Conservation (phyloP, 2,329 filamentous ascomycete species). For the Aspergillus alliaceus region DNA sequence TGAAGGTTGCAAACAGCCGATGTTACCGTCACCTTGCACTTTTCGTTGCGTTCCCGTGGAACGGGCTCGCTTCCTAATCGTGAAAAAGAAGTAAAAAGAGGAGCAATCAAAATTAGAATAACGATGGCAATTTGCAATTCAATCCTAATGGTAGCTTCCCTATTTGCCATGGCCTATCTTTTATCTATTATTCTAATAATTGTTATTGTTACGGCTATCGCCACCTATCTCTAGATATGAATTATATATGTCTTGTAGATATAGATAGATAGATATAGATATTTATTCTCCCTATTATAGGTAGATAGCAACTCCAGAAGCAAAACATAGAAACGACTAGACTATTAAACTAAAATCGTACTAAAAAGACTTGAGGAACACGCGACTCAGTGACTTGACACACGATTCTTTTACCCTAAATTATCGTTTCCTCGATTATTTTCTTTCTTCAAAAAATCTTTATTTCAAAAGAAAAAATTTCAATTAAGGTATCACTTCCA, state of each 20-base stretch:
- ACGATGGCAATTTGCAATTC: too few species aligned
- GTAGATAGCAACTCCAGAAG: neutral
- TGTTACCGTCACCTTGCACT: constrained; percentile 20
- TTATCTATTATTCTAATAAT: too few species aligned
- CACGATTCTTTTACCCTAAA: neutral
- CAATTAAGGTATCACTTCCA: too few species aligned
- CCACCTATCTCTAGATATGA: too few species aligned
- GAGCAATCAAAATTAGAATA: too few species aligned
- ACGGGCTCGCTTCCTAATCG: constrained; percentile 6
- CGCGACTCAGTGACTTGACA: neutral
- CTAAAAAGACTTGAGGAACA: neutral
- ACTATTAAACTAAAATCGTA: neutral
- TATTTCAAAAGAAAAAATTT: too few species aligned
- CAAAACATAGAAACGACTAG: neutral
- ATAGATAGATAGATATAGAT: neutral
- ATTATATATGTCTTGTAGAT: neutral
- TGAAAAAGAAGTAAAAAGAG: neutral
- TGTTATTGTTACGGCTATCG: too few species aligned
- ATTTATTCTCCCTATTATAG: neutral
- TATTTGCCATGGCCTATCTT: too few species aligned
- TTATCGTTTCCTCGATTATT: neutral
- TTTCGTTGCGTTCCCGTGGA: neutral
- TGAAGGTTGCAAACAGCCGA: constrained; percentile 14
- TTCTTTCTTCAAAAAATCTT: neutral
- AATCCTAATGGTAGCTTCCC: too few species aligned